These are phyloP conservation scores for Piedraia hortae DNA, from an alignment of 2,329 filamentous ascomycete species.

Conservation along the genomic window DNA sequence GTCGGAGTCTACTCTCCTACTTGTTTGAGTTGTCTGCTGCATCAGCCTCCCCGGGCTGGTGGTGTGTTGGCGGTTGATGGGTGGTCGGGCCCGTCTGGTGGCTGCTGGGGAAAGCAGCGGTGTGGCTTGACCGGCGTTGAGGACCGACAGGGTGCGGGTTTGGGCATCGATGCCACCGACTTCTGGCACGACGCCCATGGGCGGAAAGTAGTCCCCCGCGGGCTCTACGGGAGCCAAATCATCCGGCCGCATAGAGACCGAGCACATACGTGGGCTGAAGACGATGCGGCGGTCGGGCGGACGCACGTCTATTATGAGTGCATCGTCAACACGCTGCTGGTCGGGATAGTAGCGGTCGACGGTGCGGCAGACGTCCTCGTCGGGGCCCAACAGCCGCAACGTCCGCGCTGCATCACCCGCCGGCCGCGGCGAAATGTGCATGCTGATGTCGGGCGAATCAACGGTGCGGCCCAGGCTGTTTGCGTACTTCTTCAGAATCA, in stretches of 20 bases:
- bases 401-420: constrained; percentile 6
- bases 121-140: constrained; percentile 56
- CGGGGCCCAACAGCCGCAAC: constrained; percentile 53
- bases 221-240: constrained; percentile 38
- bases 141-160: constrained; percentile 45
- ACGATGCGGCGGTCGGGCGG: too few relatives aligned
- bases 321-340: constrained; percentile 69
- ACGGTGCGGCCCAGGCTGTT: constrained; percentile 76
- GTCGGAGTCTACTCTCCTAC: constrained; percentile 15
- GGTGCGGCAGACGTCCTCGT: constrained; percentile 54
- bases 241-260: too few relatives aligned
- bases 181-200: constrained; percentile 30
- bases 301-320: constrained; percentile 70
- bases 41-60: constrained; percentile 48
- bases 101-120: constrained; percentile 60
- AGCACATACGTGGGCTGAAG: too few relatives aligned
- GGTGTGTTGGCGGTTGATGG: constrained; percentile 43
- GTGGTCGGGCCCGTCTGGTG: constrained; percentile 18
- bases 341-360: constrained; percentile 64
- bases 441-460: constrained; percentile 66
- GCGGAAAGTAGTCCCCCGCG: constrained; percentile 61
- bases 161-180: constrained; percentile 15
- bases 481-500: constrained; percentile 75
- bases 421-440: constrained; percentile 44
- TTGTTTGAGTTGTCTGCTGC: constrained; percentile 16